Evolutionary conservation across 345 rosid species (phyloP), one percentile per base, ranked within the genome.

Genomic region (Salix purpurea): DNA sequence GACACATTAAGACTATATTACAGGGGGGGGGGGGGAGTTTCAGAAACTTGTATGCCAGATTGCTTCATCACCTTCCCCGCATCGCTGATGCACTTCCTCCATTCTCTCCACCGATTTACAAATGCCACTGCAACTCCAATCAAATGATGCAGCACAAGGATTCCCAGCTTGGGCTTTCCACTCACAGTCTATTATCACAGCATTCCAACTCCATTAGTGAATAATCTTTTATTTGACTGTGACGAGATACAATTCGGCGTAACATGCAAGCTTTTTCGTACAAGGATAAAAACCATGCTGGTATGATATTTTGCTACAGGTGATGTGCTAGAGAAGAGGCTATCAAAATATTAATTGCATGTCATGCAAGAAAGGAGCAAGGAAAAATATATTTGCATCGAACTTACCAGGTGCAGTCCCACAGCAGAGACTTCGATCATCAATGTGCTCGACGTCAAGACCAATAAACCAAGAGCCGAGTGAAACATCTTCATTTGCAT

Each of bases 391-490:
- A 30, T 40, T 61, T 11, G 65, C n/a, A 48, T 32, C 56, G 7
- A 34, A 65, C 84, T 77, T 87, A 96, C 98, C 99, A 30, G 91
- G 92, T 68, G 96, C 89, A 68, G 97, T 92, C 56, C 94, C 98
- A 70, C 99, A 96, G 80, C 99, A 96, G 50, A 96, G 89, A 74
- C 97, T 93, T 79, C 98, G 84, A 58, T 96, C 99, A 72, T 96
- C 99, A 30, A 96, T 88, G 71, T 93, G 97, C 65, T 89, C 94
- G 0, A 96, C 98, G 52, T 96, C 98, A 74, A 93, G 98, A 23
- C 99, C 99, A 56, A 96, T 93, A 84, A 96, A 92, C 99, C 99
- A 96, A 36, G 99, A 86, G 75, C 99, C 98, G 32, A 96, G 58
- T 19, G 99, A 91, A 69, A 96, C 99, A 65, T 96, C 98, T 83